These are phyloP conservation scores for Pythium coloratum DNA, from an alignment of 352 stramenopile genomes.

Conservation along the genomic window DNA sequence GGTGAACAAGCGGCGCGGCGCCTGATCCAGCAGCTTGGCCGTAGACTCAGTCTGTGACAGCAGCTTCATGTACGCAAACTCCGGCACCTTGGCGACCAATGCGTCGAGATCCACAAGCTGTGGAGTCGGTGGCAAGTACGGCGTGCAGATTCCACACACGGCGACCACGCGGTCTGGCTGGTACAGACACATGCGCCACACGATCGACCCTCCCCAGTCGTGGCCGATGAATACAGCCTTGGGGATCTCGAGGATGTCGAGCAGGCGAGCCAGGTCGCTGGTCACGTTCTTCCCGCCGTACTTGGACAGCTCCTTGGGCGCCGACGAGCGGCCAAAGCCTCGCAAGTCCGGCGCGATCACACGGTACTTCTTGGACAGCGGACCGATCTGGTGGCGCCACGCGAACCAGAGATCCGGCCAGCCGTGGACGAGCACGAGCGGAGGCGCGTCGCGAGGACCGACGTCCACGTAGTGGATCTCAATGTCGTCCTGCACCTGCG, in stretches of 20 bases:
- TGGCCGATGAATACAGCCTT: slow-evolving; percentile 51
- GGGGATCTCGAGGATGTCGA: slow-evolving; percentile 25
- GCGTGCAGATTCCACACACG: slow-evolving; percentile 53
- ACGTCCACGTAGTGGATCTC: slow-evolving; percentile 46
- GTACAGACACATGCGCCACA: slow-evolving; percentile 71
- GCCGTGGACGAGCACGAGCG: slow-evolving; percentile 62
- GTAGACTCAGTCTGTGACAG: background rate
- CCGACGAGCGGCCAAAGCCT: slow-evolving; percentile 48
- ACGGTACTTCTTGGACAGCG: slow-evolving; percentile 45
- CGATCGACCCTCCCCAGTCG: slow-evolving; percentile 67
- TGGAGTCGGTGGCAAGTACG: background rate
- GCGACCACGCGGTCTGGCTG: slow-evolving; percentile 55
- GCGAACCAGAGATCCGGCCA: slow-evolving; percentile 65
- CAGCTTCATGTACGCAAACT: background rate
- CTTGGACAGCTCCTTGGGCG: slow-evolving; percentile 32
- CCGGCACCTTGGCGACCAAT: background rate
- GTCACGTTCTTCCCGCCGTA: slow-evolving; percentile 56
- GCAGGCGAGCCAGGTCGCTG: slow-evolving; percentile 37
- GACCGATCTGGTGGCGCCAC: slow-evolving; percentile 59
- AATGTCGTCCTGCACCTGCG: background rate
- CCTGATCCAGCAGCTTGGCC: slow-evolving; percentile 28
- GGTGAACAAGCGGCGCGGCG: slow-evolving; percentile 50
- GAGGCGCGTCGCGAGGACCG: slow-evolving; percentile 38
- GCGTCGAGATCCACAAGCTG: background rate
- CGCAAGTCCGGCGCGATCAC: slow-evolving; percentile 58